These are phyloP conservation scores for Zelopaecilomyces penicillatus DNA, from an alignment of 2,329 filamentous ascomycete genomes.

Conservation along the genomic window DNA sequence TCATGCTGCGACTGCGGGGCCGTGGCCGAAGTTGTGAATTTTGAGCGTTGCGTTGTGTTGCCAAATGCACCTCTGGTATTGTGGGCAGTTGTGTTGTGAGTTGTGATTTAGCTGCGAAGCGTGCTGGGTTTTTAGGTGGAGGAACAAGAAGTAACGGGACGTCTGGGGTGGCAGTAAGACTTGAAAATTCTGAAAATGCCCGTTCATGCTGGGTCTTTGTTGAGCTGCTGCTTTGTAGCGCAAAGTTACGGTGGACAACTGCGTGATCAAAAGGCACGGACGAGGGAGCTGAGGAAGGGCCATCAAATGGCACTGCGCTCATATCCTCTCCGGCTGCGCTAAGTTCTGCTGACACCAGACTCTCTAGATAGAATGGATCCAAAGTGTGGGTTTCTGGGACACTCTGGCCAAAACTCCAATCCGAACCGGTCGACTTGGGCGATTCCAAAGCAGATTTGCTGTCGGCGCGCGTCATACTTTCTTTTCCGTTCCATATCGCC, in stretches of 20 bases:
- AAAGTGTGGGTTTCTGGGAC: constrained; percentile 1
- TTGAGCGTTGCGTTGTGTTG: constrained; percentile 9
- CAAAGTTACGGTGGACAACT: no score
- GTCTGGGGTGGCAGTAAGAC: neutral
- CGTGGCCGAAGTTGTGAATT: constrained; percentile 5
- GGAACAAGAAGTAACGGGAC: neutral
- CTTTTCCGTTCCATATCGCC: constrained; percentile 14
- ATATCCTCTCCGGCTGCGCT: no score
- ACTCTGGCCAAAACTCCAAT: neutral
- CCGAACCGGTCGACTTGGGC: neutral
- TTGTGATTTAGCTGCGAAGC: constrained; percentile 7
- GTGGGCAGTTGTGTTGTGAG: constrained; percentile 13
- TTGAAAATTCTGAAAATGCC: no score
- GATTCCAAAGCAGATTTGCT: constrained; percentile 5
- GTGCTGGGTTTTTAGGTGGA: constrained; percentile 16
- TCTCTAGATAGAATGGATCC: constrained; percentile 2
- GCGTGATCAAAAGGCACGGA: no score
- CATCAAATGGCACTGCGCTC: no score
- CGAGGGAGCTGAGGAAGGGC: no score
- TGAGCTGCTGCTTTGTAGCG: no score
- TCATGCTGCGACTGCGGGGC: constrained; percentile 9
- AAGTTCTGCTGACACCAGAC: no score
- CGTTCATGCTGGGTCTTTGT: no score
- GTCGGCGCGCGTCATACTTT: constrained; percentile 1
- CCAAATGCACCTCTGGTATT: constrained; percentile 16